Percentiles rank a stretch among this genome's conserved stretches.
phyloP scores from a whole-genome alignment of 169 alveolate species.

The Cryptosporidium xiaoi region DNA sequence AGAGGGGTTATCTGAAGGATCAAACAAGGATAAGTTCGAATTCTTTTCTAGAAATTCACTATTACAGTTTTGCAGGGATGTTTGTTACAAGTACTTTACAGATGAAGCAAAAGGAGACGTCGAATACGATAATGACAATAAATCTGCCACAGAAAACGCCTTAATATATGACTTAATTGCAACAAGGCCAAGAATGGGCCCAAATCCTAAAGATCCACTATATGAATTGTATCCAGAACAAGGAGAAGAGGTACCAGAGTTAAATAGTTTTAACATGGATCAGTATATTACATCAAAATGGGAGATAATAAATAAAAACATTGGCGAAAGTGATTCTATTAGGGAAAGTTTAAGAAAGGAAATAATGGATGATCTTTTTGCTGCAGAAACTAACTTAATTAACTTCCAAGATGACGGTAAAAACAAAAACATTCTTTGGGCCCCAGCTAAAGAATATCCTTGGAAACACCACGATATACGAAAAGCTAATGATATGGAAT shows the following conservation, averaged over 20 bases:
- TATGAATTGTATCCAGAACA: conserved; percentile 71
- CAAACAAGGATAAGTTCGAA: conserved; percentile 39
- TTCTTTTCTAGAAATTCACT: conserved; percentile 24
- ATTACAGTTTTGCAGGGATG: conserved; percentile 67
- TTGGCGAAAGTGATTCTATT: conserved; percentile 15
- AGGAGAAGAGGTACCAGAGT: conserved; percentile 65
- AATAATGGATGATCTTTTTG: conserved; percentile 45
- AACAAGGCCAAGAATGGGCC: conserved; percentile 58
- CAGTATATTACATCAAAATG: conserved; percentile 68
- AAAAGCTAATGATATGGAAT: not conserved
- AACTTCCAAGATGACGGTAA: not conserved
- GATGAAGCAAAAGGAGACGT: conserved; percentile 73
- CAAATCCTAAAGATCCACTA: conserved; percentile 55
- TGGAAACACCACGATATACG: conserved; percentile 32
- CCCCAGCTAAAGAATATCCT: conserved; percentile 46
- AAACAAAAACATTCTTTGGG: conserved; percentile 23
- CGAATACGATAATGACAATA: conserved; percentile 26
- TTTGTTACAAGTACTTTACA: conserved; percentile 69
- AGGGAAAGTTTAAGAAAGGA: conserved; percentile 10
- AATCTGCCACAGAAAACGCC: conserved; percentile 47
- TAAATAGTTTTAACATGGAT: conserved; percentile 51
- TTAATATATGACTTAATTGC: conserved; percentile 53
- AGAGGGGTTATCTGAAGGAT: conserved; percentile 17
- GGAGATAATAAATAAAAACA: conserved; percentile 41
- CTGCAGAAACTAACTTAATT: conserved; percentile 47